These are phyloP conservation scores for Fusarium veterinarium DNA, from an alignment of 2,329 filamentous ascomycete genomes.

Conservation along the genomic window DNA sequence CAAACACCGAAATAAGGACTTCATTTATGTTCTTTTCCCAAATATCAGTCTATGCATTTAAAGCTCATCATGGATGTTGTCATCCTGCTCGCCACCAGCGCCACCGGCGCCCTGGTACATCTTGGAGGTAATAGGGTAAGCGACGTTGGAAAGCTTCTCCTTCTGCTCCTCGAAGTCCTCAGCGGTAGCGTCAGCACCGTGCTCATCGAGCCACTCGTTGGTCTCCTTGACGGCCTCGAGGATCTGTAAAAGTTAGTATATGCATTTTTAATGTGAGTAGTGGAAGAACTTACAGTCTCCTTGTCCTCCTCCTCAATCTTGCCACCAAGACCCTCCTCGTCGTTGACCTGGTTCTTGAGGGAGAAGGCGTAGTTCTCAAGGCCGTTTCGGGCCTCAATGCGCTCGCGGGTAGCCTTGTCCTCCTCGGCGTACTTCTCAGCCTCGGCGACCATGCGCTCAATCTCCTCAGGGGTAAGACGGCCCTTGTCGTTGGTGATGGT, in stretches of 20 bases:
- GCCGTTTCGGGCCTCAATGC: constrained; percentile 94
- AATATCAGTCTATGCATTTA: constrained; percentile 63
- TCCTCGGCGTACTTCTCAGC: constrained; percentile 99
- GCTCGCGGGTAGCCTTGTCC: constrained; percentile 97
- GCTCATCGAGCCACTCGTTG: constrained; percentile 96
- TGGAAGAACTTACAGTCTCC: constrained; percentile 77
- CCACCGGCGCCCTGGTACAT: constrained; percentile 75
- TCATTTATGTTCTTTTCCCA: constrained; percentile 46
- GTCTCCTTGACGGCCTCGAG: constrained; percentile 97
- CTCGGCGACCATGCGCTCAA: constrained; percentile 98
- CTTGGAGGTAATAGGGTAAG: constrained; percentile 99
- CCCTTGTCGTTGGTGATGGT: constrained; percentile 99
- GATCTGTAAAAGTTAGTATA: constrained; percentile 67
- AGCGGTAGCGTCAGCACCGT: constrained; percentile 82
- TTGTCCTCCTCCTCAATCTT: constrained; percentile 99
- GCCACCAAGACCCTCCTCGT: constrained; percentile 94
- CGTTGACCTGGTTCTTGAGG: constrained; percentile 99
- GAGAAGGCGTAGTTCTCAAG: constrained; percentile 99
- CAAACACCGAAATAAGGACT: constrained; percentile 45
- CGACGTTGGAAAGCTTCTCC: constrained; percentile 97
- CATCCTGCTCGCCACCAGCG: constrained; percentile 70
- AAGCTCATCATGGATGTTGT: constrained; percentile 84
- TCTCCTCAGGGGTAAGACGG: constrained; percentile 94
- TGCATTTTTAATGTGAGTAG: not conserved
- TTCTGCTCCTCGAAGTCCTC: constrained; percentile 99